phyloP scores from a whole-genome alignment of 2,329 filamentous ascomycete genomes.

The Drechslera avenae region DNA sequence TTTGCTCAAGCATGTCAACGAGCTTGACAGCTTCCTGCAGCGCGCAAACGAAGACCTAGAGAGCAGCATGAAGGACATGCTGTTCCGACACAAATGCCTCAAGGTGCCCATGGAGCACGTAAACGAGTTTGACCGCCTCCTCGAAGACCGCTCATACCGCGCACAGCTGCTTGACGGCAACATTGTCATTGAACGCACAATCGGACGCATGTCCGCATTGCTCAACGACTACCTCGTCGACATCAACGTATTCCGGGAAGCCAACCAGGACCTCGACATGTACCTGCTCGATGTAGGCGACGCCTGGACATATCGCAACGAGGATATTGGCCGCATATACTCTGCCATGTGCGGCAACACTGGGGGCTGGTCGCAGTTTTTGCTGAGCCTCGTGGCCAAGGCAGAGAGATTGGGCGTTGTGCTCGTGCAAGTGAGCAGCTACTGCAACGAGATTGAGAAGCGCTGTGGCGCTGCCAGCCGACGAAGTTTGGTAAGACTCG shows the following conservation, averaged over 20 bases:
- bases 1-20: conserved; percentile 88
- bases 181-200: conserved; percentile 86
- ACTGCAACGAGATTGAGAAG: conserved; percentile 84
- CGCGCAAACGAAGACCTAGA: conserved; percentile 83
- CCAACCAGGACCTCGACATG: conserved; percentile 74
- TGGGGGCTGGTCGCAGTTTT: conserved; percentile 84
- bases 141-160: conserved; percentile 83
- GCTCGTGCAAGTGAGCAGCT: conserved; percentile 73
- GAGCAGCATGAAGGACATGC: conserved; percentile 75
- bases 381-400: conserved; percentile 75
- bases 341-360: conserved; percentile 91
- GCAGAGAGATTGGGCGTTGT: conserved; percentile 71
- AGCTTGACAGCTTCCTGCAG: conserved; percentile 90
- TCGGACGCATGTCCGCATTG: conserved; percentile 75
- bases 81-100: conserved; percentile 72
- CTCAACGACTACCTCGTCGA: conserved; percentile 81
- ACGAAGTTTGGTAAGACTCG: conserved; percentile 68
- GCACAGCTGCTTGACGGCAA: conserved; percentile 84
- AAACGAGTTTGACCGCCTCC: conserved; percentile 81
- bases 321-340: conserved; percentile 73
- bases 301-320: conserved; percentile 62
- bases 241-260: conserved; percentile 75
- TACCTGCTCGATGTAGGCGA: conserved; percentile 73
- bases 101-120: conserved; percentile 84
- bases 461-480: conserved; percentile 83